Base-by-base conservation (phyloP, 2,329 filamentous ascomycete genomes). In the Penicillium glabrum region DNA sequence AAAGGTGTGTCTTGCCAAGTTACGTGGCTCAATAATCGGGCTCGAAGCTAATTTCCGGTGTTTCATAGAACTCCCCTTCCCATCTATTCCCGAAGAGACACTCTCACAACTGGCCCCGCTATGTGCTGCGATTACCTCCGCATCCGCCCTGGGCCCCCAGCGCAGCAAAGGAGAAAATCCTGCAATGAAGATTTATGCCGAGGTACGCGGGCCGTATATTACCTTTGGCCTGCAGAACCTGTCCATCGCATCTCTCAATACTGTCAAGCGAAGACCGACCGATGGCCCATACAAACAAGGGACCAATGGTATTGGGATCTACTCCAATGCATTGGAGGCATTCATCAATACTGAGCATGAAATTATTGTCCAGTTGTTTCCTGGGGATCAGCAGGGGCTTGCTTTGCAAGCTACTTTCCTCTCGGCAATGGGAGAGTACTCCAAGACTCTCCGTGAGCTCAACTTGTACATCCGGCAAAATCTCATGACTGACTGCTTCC, bases 291-390 rank as follows among this genome's bases (percentile, higher is more conserved):
- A 99, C 74, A 87, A 88, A 57, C 84, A 90, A 57, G 93, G 93
- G 14, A 95, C 90, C 23, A 98, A 95, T 73, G 93, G 92, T 5
- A 96, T 99, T 46, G 88, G 89, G 3, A 91, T 89, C 35, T 99
- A 99, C 71, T 89, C 91, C 0, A 87, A 89, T 67, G 90, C 89
- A 0, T 86, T 99, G 76, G 91, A 97, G 71, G 90, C 89, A 7
- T 87, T 97, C 60, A 93, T 96, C 63, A 76, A 89, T 26, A 87
- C 93, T 11, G 95, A 99, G 74, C 92, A 96, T 73, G 90, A 96
- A 57, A 96, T 92, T 68, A 90, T 98, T 46, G 90, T 89, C 69
- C 88, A 86, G 60, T 86, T 99, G 56, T 99, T 98, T 72, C 83
- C 87, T 26, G 85, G 90, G 9, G 90, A 95, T 55, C 91, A 96